Evolutionary conservation across 2,329 filamentous ascomycete genomes (phyloP), one percentile per base, ranked within the genome.

Genomic region (Cladosporium velox): DNA sequence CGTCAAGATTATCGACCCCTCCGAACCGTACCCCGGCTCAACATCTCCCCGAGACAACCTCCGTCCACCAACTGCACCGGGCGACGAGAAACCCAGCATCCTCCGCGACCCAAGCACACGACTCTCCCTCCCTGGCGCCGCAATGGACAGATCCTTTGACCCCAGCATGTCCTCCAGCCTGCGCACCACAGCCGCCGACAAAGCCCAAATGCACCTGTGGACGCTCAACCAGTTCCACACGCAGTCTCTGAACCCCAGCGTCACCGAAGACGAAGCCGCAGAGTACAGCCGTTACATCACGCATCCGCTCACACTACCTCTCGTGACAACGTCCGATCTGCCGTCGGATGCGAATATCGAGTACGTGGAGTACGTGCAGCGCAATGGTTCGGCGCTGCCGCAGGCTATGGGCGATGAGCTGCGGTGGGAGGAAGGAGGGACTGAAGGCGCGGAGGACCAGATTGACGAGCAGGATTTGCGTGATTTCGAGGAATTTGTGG

Each of bases 271-370:
- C 47, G 94, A 98, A 80, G 87, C 88, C 28, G 88, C 90, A 57
- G 95, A 98, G 76, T 99, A 99, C 76, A 86, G 89, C 66, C 88
- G 90, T 28, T 99, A 98, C 78, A 88, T 99, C 70, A 88, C 86
- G 58, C 95, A 99, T 74, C 93, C 95, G 1, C 89, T 96, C 65
- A 93, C 90, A 64, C 87, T 99, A 0, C 93, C 94, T 0, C 85
- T 99, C 1, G 92, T 95, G 0, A 70, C 68, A 3, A 90, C 89
- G 4, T 87, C 85, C 47, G 88, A 91, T 67, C 84, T 86, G 3
- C 87, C 88, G 0, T 83, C 84, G 10, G 81, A 82, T 14, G 78
- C 81, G 14, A 85, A 83, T 49, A 75, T 83, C 24, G 92, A 96
- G 70, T 93, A 95, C 72, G 82, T 91, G 67, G 91, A 93, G 66